Base-by-base conservation (phyloP, 2,329 filamentous ascomycete genomes). In the Colletotrichum neosansevieriae region DNA sequence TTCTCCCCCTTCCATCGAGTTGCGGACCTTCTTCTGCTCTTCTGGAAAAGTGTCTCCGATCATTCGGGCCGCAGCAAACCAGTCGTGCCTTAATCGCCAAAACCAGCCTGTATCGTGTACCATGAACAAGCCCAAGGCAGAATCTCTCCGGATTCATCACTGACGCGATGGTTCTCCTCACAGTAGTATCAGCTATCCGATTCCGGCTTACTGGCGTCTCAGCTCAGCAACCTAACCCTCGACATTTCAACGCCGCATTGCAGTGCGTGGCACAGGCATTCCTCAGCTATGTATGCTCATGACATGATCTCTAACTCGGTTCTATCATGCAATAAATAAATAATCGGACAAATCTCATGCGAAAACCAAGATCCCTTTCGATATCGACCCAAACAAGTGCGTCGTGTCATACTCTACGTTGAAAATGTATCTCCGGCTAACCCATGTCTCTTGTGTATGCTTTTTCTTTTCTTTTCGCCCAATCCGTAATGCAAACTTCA, bases 401-500 rank as follows among this genome's bases (percentile, higher is more conserved):
- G 34, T 29, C 34, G 54, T 40, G 40, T 49, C 49, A 40, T 49
- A 13, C 34, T 65, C 53, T 38, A 60, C 56, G 53, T 65, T 59
- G 54, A 50, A 50, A 59, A 68, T 60, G 36, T 38, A 38, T 38
- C 54, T 44, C 58, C 34, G 47, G 10, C 49, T 59, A 57, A 58
- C 61, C 65, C 53, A 54, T 53, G 40, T 68, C 40, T 68, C 40
- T 38, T 58, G 29, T 58, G 36, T 67, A 64, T 67, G 59, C 59
- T 53, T 58, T 50, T 54, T 64, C 40, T 60, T 65, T 49, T 58
- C 13, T 58, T 65, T 59, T 54, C 40, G 32, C 47, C 54, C 17
- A 17, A 12, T 38, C 49, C 47, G 50, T 45, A 29, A 68, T 50
- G 61, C 47, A 56, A 56, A 54, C 50, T 58, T 29, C 49, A 47